Evolutionary conservation across 768 basidiomycete species (phyloP), one percentile per base, ranked within the genome.

Genomic region (Serendipita sp.): DNA sequence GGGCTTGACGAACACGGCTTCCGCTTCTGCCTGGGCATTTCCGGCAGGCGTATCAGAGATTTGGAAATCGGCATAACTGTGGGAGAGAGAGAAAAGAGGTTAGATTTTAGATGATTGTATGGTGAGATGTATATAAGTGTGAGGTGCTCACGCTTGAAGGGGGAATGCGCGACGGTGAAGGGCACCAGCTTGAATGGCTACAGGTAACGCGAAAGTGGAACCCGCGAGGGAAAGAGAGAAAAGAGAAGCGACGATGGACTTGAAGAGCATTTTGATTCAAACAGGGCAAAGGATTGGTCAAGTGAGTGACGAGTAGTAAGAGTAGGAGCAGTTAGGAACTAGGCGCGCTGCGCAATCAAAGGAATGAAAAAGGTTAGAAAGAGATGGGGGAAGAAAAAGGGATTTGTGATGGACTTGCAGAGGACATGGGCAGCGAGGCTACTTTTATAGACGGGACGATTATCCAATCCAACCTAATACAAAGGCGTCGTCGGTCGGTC

Each of bases 41-140:
- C 77, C 77, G 5, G 69, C 76, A 5, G 73, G 70, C 35, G 74
- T 74, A 63, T 73, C 72, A 15, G 75, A 76, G 65, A 78, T 78
- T 67, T 78, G 77, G 75, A 78, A 76, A 41, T 71, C 70, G 23
- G 70, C 68, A 66, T 77, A 77, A 68, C 76, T 77, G 28, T n/a
- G 38, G 38, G 38, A 13, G 13, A 41, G 38, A 41, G 5, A 13
- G 7, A 41, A 5, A 41, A 13, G 7, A 41, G 13, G 38, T 5
- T 5, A 41, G 38, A 13, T 41, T 41, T 7, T 5, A 41, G 13
- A 13, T 13, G 38, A 41, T 5, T 13, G 38, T 7, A 8, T 7
- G 48, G 5, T 7, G 48, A 51, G 48, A n/a, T 32, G 30, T 18
- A n/a, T 5, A 51, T n/a, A n/a, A 18, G n/a, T 51, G 48, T 7